A percentile compares a stretch with the other conserved stretches of the same genome.
Evolutionary conservation across 1,284 basidiomycete genomes (phyloP).

Genomic region (Ganoderma multipileum): DNA sequence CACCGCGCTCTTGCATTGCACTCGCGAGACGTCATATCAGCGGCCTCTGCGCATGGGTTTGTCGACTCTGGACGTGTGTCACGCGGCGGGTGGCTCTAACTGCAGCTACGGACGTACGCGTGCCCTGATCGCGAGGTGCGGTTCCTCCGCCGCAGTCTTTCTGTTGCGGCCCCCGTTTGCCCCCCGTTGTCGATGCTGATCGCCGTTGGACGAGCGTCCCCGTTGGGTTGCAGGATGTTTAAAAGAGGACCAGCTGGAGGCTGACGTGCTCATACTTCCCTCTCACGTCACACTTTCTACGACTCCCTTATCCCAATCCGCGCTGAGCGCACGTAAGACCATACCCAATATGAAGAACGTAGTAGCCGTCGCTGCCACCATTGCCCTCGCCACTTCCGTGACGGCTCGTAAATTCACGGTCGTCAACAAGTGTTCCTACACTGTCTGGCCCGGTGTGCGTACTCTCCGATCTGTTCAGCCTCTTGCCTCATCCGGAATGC

Average conservation of each 20-base stretch:
- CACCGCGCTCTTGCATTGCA: background rate
- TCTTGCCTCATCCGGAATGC: background rate
- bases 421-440: constrained; percentile 31
- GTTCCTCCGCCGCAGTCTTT: background rate
- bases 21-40: background rate
- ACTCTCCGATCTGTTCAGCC: too few species aligned
- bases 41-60: background rate
- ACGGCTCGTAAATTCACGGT: constrained; percentile 29
- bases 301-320: background rate
- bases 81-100: background rate
- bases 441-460: constrained; percentile 29
- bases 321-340: background rate
- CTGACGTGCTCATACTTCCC: background rate
- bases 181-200: background rate
- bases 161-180: background rate
- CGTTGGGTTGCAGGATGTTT: background rate
- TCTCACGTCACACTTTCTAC: background rate
- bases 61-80: background rate
- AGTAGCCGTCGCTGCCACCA: constrained; percentile 7
- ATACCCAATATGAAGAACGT: constrained; percentile 15
- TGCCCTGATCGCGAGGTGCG: background rate
- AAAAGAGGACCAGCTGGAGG: constrained; percentile 4
- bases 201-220: background rate
- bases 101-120: background rate
- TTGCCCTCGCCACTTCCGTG: constrained; percentile 14